Evolutionary conservation across 129 eudicot genomes (phyloP).

Genomic region (Chrysanthemum lavandulifolium): DNA sequence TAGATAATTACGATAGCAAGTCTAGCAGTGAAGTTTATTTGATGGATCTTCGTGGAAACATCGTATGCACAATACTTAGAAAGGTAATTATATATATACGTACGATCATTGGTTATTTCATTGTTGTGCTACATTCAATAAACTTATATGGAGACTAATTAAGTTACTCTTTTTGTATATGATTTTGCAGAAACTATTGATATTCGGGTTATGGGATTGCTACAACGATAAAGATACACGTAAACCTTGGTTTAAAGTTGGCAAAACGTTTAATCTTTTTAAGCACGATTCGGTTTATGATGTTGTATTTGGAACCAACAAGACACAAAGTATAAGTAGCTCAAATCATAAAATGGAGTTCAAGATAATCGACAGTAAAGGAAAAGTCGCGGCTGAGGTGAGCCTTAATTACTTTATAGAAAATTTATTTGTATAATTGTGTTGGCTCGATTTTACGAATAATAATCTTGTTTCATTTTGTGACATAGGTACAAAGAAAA

Average conservation of each 20-base stretch:
- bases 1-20: slow-evolving; percentile 64
- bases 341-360: slow-evolving; percentile 43
- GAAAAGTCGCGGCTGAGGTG: slow-evolving; percentile 47
- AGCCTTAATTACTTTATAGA: background rate
- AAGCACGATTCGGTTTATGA: slow-evolving; percentile 36
- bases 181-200: slow-evolving; percentile 40
- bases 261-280: slow-evolving; percentile 31
- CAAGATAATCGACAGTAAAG: slow-evolving; percentile 43
- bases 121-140: background rate
- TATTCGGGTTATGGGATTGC: slow-evolving; percentile 59
- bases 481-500: slow-evolving; percentile 47
- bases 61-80: slow-evolving; percentile 48
- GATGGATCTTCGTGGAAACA: slow-evolving; percentile 71
- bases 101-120: background rate
- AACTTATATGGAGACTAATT: background rate
- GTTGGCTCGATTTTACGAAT: background rate
- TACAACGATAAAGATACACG: slow-evolving; percentile 32
- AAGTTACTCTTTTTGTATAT: background rate
- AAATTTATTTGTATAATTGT: background rate
- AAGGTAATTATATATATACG: slow-evolving; percentile 40
- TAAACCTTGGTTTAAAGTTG: slow-evolving; percentile 65
- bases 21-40: slow-evolving; percentile 54
- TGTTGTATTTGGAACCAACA: slow-evolving; percentile 30
- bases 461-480: background rate
- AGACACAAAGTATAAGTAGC: slow-evolving; percentile 17